Percentiles rank a stretch among this genome's conserved stretches.
phyloP scores from a whole-genome alignment of 148 eudicot genomes.

The Bassia scoparia region DNA sequence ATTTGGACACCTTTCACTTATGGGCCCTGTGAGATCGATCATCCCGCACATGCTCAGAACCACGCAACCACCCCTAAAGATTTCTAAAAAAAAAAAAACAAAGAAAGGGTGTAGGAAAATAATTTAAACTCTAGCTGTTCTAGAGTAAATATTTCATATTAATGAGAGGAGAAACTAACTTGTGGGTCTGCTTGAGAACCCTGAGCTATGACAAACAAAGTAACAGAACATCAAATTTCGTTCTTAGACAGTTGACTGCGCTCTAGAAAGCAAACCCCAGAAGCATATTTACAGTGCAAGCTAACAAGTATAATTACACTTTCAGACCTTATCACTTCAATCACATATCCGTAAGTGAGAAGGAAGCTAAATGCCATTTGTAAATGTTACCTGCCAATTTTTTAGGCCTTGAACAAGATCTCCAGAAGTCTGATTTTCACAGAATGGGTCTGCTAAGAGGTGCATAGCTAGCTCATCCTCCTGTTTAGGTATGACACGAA shows the following conservation, averaged over 20 bases:
- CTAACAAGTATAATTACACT: neutral
- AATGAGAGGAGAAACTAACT: neutral
- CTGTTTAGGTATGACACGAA: conserved; percentile 28
- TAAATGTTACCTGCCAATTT: conserved; percentile 1
- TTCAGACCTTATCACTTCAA: neutral
- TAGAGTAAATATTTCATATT: neutral
- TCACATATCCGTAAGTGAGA: neutral
- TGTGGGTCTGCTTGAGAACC: neutral
- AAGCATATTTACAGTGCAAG: neutral
- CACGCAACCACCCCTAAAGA: too few relatives aligned
- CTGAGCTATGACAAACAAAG: too few relatives aligned
- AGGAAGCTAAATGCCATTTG: neutral
- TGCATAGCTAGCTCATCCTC: conserved; percentile 38
- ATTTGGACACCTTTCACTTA: too few relatives aligned
- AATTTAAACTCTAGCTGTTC: neutral
- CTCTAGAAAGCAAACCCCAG: neutral
- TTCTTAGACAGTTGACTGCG: too few relatives aligned
- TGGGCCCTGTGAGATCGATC: too few relatives aligned
- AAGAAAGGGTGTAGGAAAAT: too few relatives aligned
- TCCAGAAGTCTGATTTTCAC: conserved; percentile 29
- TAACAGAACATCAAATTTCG: too few relatives aligned
- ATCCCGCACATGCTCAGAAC: too few relatives aligned
- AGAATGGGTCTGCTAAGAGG: conserved; percentile 28
- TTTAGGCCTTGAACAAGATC: conserved; percentile 17
- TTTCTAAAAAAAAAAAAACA: too few relatives aligned